Percentiles rank a stretch among this genome's conserved stretches.
phyloP scores from a whole-genome alignment of 495 filamentous ascomycete species.

The Lichenothelia convexa region DNA sequence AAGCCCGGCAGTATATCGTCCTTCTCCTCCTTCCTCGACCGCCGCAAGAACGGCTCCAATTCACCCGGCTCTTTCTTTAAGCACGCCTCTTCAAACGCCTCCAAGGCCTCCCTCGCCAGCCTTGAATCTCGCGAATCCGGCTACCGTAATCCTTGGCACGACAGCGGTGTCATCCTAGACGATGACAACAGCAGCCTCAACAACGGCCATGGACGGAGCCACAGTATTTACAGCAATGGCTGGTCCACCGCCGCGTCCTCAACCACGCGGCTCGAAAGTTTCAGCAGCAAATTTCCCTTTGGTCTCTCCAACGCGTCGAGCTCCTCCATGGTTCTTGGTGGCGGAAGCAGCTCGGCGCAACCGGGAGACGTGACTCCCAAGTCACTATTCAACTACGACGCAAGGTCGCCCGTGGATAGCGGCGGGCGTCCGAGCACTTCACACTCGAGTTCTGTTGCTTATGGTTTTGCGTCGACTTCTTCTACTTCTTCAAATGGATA shows the following conservation, averaged over 20 bases:
- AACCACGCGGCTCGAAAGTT: conserved; percentile 20
- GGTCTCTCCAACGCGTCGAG: conserved; percentile 34
- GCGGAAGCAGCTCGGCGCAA: conserved; percentile 1
- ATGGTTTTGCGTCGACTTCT: too few relatives aligned
- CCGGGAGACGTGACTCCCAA: conserved; percentile 61
- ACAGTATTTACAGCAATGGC: too few relatives aligned
- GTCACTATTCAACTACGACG: too few relatives aligned
- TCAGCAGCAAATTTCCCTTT: conserved; percentile 47
- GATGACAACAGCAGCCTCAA: conserved; percentile 52
- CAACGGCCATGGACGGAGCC: conserved; percentile 35
- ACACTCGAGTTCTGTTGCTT: conserved; percentile 17
- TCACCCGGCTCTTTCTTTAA: conserved; percentile 77
- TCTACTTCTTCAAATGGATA: too few relatives aligned
- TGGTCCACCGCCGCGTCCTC: not conserved
- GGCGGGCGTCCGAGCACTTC: conserved; percentile 5
- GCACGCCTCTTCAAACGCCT: conserved; percentile 80
- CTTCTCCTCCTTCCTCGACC: conserved; percentile 78
- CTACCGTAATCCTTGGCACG: conserved; percentile 93
- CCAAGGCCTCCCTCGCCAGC: conserved; percentile 80
- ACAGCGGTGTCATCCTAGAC: conserved; percentile 80
- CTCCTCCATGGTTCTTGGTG: too few relatives aligned
- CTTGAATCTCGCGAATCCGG: conserved; percentile 84
- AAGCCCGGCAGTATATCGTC: conserved; percentile 88
- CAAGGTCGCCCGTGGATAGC: conserved; percentile 3
- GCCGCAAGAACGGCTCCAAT: conserved; percentile 78